Evolutionary conservation across 2,329 filamentous ascomycete genomes (phyloP).

Genomic region (Verticillium dahliae): DNA sequence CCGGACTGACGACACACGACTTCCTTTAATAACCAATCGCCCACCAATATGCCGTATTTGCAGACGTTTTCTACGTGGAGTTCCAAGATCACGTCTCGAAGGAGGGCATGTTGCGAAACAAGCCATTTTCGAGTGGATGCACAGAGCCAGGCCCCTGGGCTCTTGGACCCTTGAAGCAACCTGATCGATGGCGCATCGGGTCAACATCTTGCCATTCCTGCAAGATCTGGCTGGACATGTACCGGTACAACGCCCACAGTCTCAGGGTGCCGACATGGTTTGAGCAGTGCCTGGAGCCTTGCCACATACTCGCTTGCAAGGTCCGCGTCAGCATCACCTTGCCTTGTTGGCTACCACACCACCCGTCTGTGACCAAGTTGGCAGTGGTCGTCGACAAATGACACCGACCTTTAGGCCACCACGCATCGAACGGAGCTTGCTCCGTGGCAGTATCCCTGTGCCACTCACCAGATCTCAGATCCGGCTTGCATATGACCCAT

Average conservation of each 20-base stretch:
- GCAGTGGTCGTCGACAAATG: too few relatives aligned
- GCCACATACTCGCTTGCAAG: neutral
- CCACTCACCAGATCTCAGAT: too few relatives aligned
- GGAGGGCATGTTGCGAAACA: neutral
- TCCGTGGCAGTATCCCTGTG: too few relatives aligned
- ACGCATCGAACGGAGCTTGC: neutral
- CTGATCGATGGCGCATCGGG: too few relatives aligned
- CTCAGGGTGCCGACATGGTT: neutral
- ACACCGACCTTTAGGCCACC: neutral
- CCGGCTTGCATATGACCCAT: too few relatives aligned
- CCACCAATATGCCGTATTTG: neutral
- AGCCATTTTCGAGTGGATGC: neutral
- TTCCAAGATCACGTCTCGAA: neutral
- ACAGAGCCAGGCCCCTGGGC: neutral
- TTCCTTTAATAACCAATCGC: neutral
- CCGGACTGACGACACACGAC: neutral
- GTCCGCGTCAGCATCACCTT: too few relatives aligned
- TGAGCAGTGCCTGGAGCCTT: neutral
- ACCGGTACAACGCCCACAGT: neutral
- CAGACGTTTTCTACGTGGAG: neutral
- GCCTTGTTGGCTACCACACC: too few relatives aligned
- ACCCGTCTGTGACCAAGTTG: too few relatives aligned
- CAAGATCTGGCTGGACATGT: too few relatives aligned
- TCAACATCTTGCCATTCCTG: too few relatives aligned
- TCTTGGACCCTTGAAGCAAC: too few relatives aligned